Base-by-base conservation (phyloP, 257 asterid species). In the Nicotiana tabacum region DNA sequence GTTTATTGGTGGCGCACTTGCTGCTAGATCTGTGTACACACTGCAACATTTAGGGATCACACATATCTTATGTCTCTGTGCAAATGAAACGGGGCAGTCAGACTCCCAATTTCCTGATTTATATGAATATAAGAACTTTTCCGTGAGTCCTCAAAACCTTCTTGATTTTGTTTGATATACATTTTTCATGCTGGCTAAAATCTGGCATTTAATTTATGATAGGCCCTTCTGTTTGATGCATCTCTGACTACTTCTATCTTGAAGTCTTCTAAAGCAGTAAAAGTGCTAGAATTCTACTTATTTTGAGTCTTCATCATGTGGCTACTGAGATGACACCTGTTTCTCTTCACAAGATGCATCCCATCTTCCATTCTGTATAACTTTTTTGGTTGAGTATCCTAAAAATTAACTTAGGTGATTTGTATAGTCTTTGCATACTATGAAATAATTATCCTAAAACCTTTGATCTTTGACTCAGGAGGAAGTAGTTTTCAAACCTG, bases 1-100 rank as follows among this genome's bases (percentile, higher is more conserved):
- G 90, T 94, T 91, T 83, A 94, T 96, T 57, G 99, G 99, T 4
- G 98, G 99, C 29, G 97, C 99, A 5, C 95, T 96, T 78, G 98
- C 96, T 81, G 99, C 99, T 82, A 90, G 99, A 90, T 94, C 99
- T 76, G 91, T 93, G 11, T 89, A 89, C 90, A 96, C 99, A 37
- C 86, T 96, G 85, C 98, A 93, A 85, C 98, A 92, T 86, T 79
- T 96, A 86, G 95, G 96, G 86, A 92, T 96, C 80, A 89, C 98
- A 15, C 99, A 90, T 94, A 90, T 94, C 80, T 88, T 96, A 74
- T 96, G 99, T 86, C 21, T 21, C 21, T 21, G 21, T 21, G 21
- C 21, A 21, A 21, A 21, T 84, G 99, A 96, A 91, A 96, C 90
- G 80, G 99, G 98, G 83, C 98, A 96, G 90, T 89, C 94, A 81